A percentile compares a stretch with the other conserved stretches of the same genome.
Conservation (phyloP, 108 stramenopile genomes). For the Skeletonema potamos region DNA sequence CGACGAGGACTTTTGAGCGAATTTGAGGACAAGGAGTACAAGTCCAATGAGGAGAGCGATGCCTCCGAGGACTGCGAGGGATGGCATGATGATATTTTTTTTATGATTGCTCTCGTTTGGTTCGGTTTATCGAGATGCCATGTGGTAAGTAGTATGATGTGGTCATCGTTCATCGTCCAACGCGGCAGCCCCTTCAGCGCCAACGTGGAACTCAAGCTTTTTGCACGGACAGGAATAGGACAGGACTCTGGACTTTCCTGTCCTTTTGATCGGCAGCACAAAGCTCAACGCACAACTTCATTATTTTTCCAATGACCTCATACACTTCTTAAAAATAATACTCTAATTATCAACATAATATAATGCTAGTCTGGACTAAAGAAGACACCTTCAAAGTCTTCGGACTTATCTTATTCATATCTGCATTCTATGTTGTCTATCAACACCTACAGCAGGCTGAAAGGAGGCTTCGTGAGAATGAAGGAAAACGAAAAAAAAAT, state of each 20-base stretch:
- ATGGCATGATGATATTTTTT: neutral
- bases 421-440: slow-evolving; percentile 5
- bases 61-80: neutral
- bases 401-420: slow-evolving; percentile 7
- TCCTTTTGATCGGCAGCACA: too few relatives aligned
- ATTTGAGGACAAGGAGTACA: neutral
- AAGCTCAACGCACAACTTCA: neutral
- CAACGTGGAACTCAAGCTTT: too few relatives aligned
- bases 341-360: too few relatives aligned
- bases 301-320: neutral
- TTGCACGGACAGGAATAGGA: too few relatives aligned
- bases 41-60: neutral
- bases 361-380: slow-evolving; percentile 18
- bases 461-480: neutral
- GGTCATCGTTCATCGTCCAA: too few relatives aligned
- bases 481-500: neutral
- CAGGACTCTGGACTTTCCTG: too few relatives aligned
- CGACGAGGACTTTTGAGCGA: neutral
- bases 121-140: too few relatives aligned
- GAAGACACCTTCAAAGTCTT: slow-evolving; percentile 21
- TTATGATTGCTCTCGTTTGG: neutral
- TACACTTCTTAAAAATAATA: too few relatives aligned
- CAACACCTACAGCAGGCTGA: slow-evolving; percentile 2
- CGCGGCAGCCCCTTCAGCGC: too few relatives aligned
- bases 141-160: too few relatives aligned